Base-by-base conservation (phyloP, 352 stramenopile species). In the Globisporangium middletonii region DNA sequence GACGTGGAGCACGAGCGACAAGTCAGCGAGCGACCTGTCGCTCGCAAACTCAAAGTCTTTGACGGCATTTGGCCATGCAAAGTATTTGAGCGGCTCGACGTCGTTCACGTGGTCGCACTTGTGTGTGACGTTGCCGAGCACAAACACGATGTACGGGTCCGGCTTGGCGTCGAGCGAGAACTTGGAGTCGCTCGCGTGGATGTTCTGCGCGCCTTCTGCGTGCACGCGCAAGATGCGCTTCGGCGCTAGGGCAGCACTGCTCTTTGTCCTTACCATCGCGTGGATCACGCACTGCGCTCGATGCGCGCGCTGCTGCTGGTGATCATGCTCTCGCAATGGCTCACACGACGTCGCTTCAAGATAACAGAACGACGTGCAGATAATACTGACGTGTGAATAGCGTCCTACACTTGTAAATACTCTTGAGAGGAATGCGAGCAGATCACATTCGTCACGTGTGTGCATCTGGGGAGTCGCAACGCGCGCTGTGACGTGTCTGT, bases 61-160 rank as follows among this genome's bases (percentile, higher is more conserved):
- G 12, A 68, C 57, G 3, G 72, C 74, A n/a, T 72, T 67, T 9
- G 62, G 69, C 72, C 74, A 84, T 57, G 49, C 23, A n/a, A 84
- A 82, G 50, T 68, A 78, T 45, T 64, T 53, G 41, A 80, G 37
- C 38, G 69, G 69, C 49, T 73, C 69, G 19, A 84, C 72, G 46
- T 84, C 60, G 37, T 75, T 50, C 18, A 79, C 61, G n/a, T 63
- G 60, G 12, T 60, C 60, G 42, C 68, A 82, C 33, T 62, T 46
- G 38, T 71, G 61, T 9, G 60, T 64, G 35, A 59, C 64, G 27
- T 62, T 59, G 47, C 55, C 60, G 16, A 85, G 47, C n/a, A 69
- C 54, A 15, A 85, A 67, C 8, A 62, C 62, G 50, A 75, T 63
- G 55, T 80, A 85, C 19, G 75, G 75, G 38, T 85, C 70, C 19